These are phyloP conservation scores for Viola odorata DNA, from an alignment of 345 rosid genomes.

Conservation along the genomic window DNA sequence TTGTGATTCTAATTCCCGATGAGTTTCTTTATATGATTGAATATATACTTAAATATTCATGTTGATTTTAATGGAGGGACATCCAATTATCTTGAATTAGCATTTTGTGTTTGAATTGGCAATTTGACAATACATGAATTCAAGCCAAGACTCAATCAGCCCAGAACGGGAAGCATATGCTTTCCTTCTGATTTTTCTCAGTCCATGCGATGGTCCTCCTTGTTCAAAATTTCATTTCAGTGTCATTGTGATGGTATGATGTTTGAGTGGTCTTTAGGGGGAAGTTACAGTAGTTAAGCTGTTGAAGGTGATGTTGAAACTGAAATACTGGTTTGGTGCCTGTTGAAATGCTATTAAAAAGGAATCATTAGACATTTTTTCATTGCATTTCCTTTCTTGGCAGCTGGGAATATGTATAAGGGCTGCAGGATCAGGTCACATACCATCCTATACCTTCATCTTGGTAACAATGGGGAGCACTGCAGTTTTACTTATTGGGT, in stretches of 20 bases:
- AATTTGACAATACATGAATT: too few relatives aligned
- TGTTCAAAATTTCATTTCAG: background rate
- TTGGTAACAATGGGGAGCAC: slow-evolving; percentile 74
- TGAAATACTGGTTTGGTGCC: background rate
- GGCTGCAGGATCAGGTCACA: slow-evolving; percentile 49
- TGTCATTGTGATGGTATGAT: slow-evolving; percentile 1
- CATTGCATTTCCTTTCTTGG: slow-evolving; percentile 12
- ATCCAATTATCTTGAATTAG: background rate
- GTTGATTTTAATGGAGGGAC: background rate
- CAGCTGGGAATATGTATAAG: slow-evolving; percentile 63
- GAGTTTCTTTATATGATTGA: too few relatives aligned
- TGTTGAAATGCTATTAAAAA: background rate
- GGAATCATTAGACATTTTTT: too few relatives aligned
- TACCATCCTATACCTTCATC: slow-evolving; percentile 43
- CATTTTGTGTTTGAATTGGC: background rate
- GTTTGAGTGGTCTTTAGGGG: background rate
- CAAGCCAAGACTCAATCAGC: too few relatives aligned
- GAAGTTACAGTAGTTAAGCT: background rate
- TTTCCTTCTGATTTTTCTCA: too few relatives aligned
- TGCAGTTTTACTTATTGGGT: slow-evolving; percentile 64
- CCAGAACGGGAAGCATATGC: too few relatives aligned
- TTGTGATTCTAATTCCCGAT: too few relatives aligned
- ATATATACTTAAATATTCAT: background rate
- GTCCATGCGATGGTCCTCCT: background rate
- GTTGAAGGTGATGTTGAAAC: background rate